phyloP scores from a whole-genome alignment of 2,329 filamentous ascomycete genomes.

The Rhynchosporium secalis region DNA sequence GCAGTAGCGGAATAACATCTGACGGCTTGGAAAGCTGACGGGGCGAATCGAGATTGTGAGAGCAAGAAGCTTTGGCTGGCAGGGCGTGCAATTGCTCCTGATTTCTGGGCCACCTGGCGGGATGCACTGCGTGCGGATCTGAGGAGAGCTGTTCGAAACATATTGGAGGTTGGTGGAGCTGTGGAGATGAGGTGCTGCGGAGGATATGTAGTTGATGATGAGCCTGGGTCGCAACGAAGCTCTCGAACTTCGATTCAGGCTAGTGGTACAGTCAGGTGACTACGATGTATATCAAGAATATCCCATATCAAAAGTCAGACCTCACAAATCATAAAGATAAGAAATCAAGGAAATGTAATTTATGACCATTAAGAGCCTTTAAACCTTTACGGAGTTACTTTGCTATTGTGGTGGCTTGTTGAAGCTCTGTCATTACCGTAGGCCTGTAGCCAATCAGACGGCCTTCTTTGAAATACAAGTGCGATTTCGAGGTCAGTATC shows the following conservation, averaged over 20 bases:
- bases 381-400: neutral
- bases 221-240: conserved; percentile 14
- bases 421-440: conserved; percentile 21
- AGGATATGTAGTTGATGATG: conserved; percentile 18
- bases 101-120: conserved; percentile 51
- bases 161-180: conserved; percentile 48
- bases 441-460: conserved; percentile 30
- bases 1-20: conserved; percentile 85
- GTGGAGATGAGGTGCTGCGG: conserved; percentile 20
- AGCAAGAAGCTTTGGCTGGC: conserved; percentile 59
- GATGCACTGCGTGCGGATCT: conserved; percentile 64
- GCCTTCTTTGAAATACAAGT: conserved; percentile 7
- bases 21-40: conserved; percentile 65
- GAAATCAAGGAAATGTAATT: neutral
- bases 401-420: conserved; percentile 21
- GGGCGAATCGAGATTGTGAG: conserved; percentile 62
- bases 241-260: conserved; percentile 9
- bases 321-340: too few species aligned
- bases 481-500: conserved; percentile 12
- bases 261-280: conserved; percentile 30
- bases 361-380: neutral
- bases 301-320: too few species aligned
- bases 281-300: too few species aligned
- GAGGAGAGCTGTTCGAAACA: conserved; percentile 89
- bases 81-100: conserved; percentile 58